Evolutionary conservation across 108 stramenopile species (phyloP), one percentile per base, ranked within the genome.

Genomic region (Mayamaea pseudoterrestris): DNA sequence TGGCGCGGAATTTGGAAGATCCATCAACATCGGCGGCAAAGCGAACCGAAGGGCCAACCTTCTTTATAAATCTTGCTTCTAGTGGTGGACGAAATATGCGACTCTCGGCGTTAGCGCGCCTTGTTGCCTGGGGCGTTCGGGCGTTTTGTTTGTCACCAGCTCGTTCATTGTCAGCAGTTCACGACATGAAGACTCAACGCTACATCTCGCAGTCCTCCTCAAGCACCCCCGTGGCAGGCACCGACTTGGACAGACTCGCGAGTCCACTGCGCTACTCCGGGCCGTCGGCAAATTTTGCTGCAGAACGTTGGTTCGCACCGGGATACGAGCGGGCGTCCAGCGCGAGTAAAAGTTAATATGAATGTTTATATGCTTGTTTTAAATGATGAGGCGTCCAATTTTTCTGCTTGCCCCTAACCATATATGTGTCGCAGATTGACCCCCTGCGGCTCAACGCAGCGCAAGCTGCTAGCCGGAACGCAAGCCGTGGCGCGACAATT

Each of bases 401-500:
- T 25, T 21, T 30, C 12, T 35, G 18, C 4, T 6, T 18, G 24
- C 35, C 11, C 12, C 34, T 28, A 27, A 47, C 23, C 24, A 29
- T 47, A 7, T 8, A n/a, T n/a, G n/a, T n/a, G n/a, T n/a, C n/a
- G n/a, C 44, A 86, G 84, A 78, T 89, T 44, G 86, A 89, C 53
- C 69, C 76, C 4, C 55, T 89, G 7, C 56, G 83, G 45, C n/a
- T 83, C 86, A 11, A 81, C 86, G 39, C 76, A 68, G 1, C 69
- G 69, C 16, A 80, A 74, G 35, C 55, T 89, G 34, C 81, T 78
- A 48, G 81, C 83, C 8, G 86, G 86, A 30, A 80, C 81, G 8
- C 67, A 74, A 1, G 81, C 86, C 1, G 86, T 89, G 13, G 81
- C 79, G 7, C 62, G 86, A 25, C 86, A 89, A 63, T 37, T 89